Evolutionary conservation across 345 rosid genomes (phyloP), one percentile per base, ranked within the genome.

Genomic region (Gossypium arboreum): DNA sequence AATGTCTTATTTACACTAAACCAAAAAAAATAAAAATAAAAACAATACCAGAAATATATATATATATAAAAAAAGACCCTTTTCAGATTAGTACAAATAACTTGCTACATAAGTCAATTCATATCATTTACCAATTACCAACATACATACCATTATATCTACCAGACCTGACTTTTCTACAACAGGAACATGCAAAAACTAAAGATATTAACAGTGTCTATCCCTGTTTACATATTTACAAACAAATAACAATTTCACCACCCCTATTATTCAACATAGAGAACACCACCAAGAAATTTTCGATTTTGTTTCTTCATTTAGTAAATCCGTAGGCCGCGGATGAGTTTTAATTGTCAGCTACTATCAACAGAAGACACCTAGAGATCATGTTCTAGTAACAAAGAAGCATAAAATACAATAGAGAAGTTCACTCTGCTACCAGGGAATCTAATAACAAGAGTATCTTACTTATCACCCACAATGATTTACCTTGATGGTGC

Each of bases 341-440:
- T 62, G 75, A 79, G 62, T 51, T 51, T 15, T 70, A 60, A 60
- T 43, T 44, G 75, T 72, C 68, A 54, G 55, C 81, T 77, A 59
- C 66, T 79, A 77, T 54, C 62, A 73, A 77, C 76, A 79, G 60
- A 62, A 50, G 75, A 78, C 59, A 45, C 71, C 79, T 75, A 78
- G 77, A 63, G 71, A 55, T 55, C 20, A 44, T 71, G 57, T 56
- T 58, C 44, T 68, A 58, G 52, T 51, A 3, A 13, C n/a, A 55
- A 55, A 34, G 65, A 61, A 68, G 76, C 61, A 57, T 55, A 55
- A 55, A 20, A 10, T 63, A 45, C 7, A 60, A 27, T 76, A 57
- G 47, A 60, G 75, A 75, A 75, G 76, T 43, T 69, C 44, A 16
- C 34, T 12, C 29, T 55, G 74, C 74, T 48, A 34, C 51, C 51